Evolutionary conservation across 768 basidiomycete species (phyloP).

Genomic region (Podaxis mareebaensis): DNA sequence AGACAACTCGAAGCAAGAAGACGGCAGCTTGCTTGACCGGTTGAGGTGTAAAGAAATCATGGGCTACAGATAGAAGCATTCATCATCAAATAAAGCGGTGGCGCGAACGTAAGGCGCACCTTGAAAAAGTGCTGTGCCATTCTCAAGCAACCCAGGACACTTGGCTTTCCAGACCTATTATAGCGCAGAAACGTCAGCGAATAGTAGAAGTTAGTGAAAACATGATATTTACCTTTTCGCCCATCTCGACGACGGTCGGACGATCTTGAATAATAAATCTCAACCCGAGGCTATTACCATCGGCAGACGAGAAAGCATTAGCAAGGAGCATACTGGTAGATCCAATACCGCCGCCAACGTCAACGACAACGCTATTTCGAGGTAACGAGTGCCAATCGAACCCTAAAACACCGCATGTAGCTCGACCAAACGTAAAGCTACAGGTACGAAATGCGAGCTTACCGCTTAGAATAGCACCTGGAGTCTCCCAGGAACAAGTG

Average conservation of each 20-base stretch:
- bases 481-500: constrained; percentile 69
- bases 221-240: constrained; percentile 36
- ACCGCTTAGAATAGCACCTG: constrained; percentile 60
- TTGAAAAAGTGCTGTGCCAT: constrained; percentile 29
- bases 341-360: constrained; percentile 74
- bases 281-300: constrained; percentile 25
- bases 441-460: constrained; percentile 13
- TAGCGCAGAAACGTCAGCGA: not conserved
- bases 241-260: constrained; percentile 51
- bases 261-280: constrained; percentile 67
- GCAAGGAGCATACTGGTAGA: constrained; percentile 36
- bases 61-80: constrained; percentile 20
- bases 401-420: constrained; percentile 32
- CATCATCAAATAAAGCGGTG: constrained; percentile 2
- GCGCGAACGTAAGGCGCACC: constrained; percentile 19
- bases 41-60: constrained; percentile 44
- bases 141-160: constrained; percentile 26
- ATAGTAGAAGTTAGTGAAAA: not conserved
- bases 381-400: constrained; percentile 60
- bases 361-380: constrained; percentile 53
- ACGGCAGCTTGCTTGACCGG: constrained; percentile 39
- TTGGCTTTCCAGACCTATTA: constrained; percentile 23
- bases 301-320: constrained; percentile 30
- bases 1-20: constrained; percentile 56
- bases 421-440: not conserved